Conservation (phyloP, 805 yeast genomes). For the Ogataea wickerhamii region DNA sequence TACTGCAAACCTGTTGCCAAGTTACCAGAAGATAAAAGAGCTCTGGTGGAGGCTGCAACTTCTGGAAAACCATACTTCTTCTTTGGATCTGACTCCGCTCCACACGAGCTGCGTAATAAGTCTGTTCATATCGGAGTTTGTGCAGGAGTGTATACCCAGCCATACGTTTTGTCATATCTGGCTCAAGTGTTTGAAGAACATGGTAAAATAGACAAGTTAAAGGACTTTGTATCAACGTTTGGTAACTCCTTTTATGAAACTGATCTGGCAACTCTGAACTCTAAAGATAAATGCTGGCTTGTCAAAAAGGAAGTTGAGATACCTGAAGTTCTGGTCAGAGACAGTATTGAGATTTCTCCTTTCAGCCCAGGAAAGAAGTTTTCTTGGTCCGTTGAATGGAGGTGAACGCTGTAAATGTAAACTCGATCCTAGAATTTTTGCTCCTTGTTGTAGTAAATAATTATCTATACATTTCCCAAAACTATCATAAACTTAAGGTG, state of each 20-base stretch:
- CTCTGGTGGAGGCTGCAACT: constrained; percentile 82
- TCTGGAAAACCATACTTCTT: constrained; percentile 90
- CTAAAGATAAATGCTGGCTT: constrained; percentile 49
- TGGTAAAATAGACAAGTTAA: constrained; percentile 61
- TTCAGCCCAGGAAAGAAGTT: constrained; percentile 79
- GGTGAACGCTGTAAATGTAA: constrained; percentile 2
- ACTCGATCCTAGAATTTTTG: not conserved
- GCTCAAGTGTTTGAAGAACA: constrained; percentile 79
- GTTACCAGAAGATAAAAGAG: constrained; percentile 76
- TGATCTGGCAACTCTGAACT: constrained; percentile 40
- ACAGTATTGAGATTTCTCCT: constrained; percentile 65
- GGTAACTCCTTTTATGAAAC: constrained; percentile 72
- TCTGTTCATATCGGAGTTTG: constrained; percentile 78
- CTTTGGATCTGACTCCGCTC: constrained; percentile 98
- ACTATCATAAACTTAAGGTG: constrained; percentile 48
- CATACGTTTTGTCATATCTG: constrained; percentile 72
- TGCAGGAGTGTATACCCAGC: constrained; percentile 97
- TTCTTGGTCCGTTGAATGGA: constrained; percentile 75
- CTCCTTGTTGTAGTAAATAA: not conserved
- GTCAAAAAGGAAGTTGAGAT: constrained; percentile 51
- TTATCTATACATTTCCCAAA: constrained; percentile 41
- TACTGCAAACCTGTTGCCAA: constrained; percentile 99
- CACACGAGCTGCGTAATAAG: constrained; percentile 83
- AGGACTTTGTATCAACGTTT: constrained; percentile 68
- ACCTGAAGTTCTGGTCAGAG: constrained; percentile 53